These are phyloP conservation scores for Yamadazyma friedrichii DNA, from an alignment of 1,139 yeast genomes.

Conservation along the genomic window DNA sequence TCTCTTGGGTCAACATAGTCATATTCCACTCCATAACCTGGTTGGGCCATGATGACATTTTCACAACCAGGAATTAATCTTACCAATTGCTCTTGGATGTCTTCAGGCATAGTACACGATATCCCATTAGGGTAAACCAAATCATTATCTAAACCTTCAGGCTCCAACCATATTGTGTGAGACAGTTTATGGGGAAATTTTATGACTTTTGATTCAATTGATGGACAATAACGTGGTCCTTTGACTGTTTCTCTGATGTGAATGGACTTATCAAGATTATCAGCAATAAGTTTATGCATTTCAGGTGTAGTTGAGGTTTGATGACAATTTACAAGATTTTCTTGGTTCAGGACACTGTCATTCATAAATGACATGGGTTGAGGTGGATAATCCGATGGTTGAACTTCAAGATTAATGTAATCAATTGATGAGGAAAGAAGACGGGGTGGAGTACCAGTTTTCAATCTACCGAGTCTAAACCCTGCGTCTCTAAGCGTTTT, in stretches of 20 bases:
- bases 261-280: constrained; percentile 75
- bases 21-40: constrained; percentile 98
- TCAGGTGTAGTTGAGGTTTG: constrained; percentile 76
- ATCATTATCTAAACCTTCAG: constrained; percentile 87
- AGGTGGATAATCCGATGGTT: constrained; percentile 76
- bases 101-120: constrained; percentile 95
- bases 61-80: constrained; percentile 85
- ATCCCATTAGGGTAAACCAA: constrained; percentile 95
- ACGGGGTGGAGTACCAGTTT: constrained; percentile 97
- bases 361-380: constrained; percentile 91
- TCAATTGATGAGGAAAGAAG: constrained; percentile 70
- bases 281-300: constrained; percentile 66
- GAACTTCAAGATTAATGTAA: constrained; percentile 56
- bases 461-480: constrained; percentile 81
- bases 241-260: constrained; percentile 93
- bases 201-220: constrained; percentile 85
- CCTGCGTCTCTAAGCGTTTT: constrained; percentile 74
- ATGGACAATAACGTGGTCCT: constrained; percentile 98
- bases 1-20: constrained; percentile 96
- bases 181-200: constrained; percentile 73
- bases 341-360: constrained; percentile 57
- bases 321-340: constrained; percentile 66
- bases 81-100: constrained; percentile 75
- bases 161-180: constrained; percentile 93
- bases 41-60: constrained; percentile 81